Conservation (phyloP, 345 rosid genomes). For the Rhizophora apiculata region DNA sequence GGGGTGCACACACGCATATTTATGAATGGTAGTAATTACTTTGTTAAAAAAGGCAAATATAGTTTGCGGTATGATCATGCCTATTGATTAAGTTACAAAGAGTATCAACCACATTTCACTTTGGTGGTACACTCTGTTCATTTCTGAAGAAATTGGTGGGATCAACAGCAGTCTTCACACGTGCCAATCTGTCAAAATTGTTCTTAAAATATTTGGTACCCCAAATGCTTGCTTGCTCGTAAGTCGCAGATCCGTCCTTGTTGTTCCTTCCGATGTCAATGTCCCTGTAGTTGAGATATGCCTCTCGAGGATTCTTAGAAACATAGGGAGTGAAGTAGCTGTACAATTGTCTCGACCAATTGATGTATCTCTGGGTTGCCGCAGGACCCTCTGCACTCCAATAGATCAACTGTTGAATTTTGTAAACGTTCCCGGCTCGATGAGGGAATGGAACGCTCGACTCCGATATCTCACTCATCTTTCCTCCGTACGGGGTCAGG, state of each 20-base stretch:
- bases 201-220: constrained; percentile 16
- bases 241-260: constrained; percentile 4
- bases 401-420: constrained; percentile 7
- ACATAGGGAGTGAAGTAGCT: constrained; percentile 13
- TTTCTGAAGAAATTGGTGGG: constrained; percentile 23
- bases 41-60: no score
- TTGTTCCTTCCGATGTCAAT: constrained; percentile 20
- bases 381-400: constrained; percentile 12
- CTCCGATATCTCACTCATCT: constrained; percentile 20
- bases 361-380: neutral
- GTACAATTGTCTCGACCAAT: constrained; percentile 17
- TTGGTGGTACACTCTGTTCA: constrained; percentile 17
- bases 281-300: constrained; percentile 23
- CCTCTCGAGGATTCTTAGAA: constrained; percentile 13
- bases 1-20: no score
- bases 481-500: constrained; percentile 20
- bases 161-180: constrained; percentile 10
- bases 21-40: no score
- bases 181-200: constrained; percentile 11
- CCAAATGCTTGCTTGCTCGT: constrained; percentile 14
- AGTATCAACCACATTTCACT: no score
- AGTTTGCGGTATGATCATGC: no score
- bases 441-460: constrained; percentile 21
- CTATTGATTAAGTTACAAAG: no score
- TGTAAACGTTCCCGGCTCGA: constrained; percentile 11